Percentiles rank a stretch among this genome's conserved stretches.
Conservation (phyloP, 495 filamentous ascomycete genomes). For the Letharia columbiana region DNA sequence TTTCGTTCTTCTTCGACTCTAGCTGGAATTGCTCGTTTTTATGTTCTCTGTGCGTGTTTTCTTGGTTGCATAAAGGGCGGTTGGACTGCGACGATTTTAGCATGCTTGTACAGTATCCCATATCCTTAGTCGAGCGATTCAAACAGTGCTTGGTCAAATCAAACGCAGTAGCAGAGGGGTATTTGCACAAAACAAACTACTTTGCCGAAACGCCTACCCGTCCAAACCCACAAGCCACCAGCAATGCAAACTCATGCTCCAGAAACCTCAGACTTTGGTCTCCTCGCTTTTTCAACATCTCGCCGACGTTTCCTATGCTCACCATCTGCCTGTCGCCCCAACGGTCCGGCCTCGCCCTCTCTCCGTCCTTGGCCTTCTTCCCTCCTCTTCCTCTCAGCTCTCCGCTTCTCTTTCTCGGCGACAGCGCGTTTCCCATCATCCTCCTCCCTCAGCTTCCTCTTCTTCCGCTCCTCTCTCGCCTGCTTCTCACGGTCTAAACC, state of each 20-base stretch:
- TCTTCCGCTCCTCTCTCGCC: constrained; percentile 34
- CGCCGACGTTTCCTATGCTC: background rate
- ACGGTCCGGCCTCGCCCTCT: background rate
- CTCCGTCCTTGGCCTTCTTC: background rate
- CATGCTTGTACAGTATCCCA: too few species aligned
- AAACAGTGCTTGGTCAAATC: too few species aligned
- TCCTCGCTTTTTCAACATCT: background rate
- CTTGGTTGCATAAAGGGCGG: too few species aligned
- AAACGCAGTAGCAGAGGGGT: too few species aligned
- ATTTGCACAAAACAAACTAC: too few species aligned
- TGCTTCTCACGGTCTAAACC: constrained; percentile 35
- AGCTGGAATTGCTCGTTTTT: too few species aligned
- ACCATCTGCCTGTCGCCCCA: background rate
- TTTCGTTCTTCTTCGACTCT: too few species aligned
- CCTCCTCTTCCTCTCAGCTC: background rate
- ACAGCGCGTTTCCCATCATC: background rate
- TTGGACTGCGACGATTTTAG: too few species aligned
- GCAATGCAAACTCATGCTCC: background rate
- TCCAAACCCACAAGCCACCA: background rate
- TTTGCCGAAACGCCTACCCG: background rate
- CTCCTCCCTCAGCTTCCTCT: constrained; percentile 26
- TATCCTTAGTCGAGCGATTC: too few species aligned
- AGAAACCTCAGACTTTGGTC: background rate
- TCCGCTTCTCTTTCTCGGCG: background rate
- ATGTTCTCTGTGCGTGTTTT: too few species aligned